Conservation (phyloP, 495 filamentous ascomycete species). For the Clavariopsis aquatica region DNA sequence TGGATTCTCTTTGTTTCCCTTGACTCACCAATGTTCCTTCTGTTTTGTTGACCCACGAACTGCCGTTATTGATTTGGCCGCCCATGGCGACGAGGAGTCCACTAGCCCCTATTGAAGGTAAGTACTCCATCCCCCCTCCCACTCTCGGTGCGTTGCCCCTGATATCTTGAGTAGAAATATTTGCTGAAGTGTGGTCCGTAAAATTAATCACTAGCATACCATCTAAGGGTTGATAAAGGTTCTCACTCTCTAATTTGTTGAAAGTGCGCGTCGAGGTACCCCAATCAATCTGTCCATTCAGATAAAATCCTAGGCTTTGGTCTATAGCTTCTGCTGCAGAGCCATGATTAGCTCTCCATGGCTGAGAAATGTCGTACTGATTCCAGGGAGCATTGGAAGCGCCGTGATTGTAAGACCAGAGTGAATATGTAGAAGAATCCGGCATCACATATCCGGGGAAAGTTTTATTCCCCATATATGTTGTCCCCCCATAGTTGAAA, state of each 20-base stretch:
- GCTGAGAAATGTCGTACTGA: conserved; percentile 44
- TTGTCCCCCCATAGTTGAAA: conserved; percentile 29
- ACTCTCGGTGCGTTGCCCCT: conserved; percentile 18
- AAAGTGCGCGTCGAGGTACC: conserved; percentile 38
- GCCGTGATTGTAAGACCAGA: conserved; percentile 39
- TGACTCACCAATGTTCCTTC: conserved; percentile 16
- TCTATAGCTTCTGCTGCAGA: conserved; percentile 45
- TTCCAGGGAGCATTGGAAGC: conserved; percentile 44
- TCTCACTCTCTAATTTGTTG: conserved; percentile 14
- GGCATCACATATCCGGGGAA: neutral
- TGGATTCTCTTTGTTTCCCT: no score
- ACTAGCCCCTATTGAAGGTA: conserved; percentile 19
- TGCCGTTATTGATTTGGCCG: conserved; percentile 17
- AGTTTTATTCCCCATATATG: conserved; percentile 16
- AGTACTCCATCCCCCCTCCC: conserved; percentile 28
- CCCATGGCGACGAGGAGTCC: conserved; percentile 33
- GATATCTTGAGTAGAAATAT: conserved; percentile 23
- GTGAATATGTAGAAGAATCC: conserved; percentile 14
- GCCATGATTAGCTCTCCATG: conserved; percentile 45
- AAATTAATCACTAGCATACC: conserved; percentile 49
- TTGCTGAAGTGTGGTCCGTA: conserved; percentile 38
- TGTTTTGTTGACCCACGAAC: neutral
- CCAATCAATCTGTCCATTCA: conserved; percentile 49
- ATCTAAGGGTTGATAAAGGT: conserved; percentile 33
- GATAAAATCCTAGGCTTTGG: conserved; percentile 47